These are phyloP conservation scores for Physaria fendleri DNA, from an alignment of 345 rosid species.

Conservation along the genomic window DNA sequence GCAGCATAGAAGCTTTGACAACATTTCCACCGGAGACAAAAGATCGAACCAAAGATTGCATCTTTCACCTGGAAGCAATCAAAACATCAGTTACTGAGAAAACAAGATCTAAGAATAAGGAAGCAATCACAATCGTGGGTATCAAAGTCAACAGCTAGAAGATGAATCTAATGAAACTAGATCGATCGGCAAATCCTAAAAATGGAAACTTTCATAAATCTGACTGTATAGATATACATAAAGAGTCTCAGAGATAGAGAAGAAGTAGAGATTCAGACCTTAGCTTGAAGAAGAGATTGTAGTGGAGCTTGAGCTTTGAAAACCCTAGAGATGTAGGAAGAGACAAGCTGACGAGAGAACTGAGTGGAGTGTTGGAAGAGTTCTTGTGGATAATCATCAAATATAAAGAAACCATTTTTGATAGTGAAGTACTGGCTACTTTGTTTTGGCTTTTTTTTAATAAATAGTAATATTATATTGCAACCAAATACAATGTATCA, in stretches of 20 bases:
- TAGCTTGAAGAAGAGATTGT: constrained; percentile 18
- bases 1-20: constrained; percentile 48
- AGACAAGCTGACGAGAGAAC: constrained; percentile 15
- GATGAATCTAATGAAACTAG: neutral
- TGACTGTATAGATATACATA: neutral
- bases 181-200: constrained; percentile 10
- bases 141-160: neutral
- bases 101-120: neutral
- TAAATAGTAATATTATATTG: too few species aligned
- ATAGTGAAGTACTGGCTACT: constrained; percentile 13
- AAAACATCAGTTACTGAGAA: neutral
- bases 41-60: constrained; percentile 52
- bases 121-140: constrained; percentile 2
- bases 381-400: constrained; percentile 18
- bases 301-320: neutral
- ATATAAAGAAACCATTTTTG: constrained; percentile 14
- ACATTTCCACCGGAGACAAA: constrained; percentile 46
- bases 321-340: constrained; percentile 21
- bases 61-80: constrained; percentile 27
- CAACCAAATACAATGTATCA: too few species aligned
- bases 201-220: neutral
- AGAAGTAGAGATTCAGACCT: constrained; percentile 18
- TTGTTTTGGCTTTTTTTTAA: neutral
- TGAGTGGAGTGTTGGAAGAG: constrained; percentile 27
- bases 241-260: neutral